A percentile compares a stretch with the other conserved stretches of the same genome.
These are phyloP conservation scores for Dunaliella sp. DNA, from an alignment of 139 green algal genomes.

Conservation along the genomic window DNA sequence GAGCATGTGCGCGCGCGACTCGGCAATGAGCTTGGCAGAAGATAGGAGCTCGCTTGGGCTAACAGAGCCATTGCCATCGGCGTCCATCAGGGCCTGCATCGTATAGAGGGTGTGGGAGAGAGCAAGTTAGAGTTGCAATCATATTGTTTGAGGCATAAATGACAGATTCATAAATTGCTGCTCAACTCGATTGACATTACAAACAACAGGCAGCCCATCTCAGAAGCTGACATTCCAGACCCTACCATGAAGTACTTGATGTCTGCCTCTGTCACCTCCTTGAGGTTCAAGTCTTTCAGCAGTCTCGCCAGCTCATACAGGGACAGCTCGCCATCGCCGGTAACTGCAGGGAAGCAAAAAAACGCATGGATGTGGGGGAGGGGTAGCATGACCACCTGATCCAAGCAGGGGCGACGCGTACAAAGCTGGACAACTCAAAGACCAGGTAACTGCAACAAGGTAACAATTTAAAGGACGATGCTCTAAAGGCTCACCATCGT, in stretches of 20 bases:
- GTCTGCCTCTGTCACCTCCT: conserved; percentile 26
- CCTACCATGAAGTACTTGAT: conserved; percentile 42
- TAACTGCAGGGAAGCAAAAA: conserved; percentile 26
- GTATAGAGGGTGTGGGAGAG: too few species aligned
- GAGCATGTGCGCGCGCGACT: not conserved
- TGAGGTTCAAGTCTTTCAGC: conserved; percentile 22
- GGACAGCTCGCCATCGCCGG: conserved; percentile 27
- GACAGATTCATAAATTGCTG: too few species aligned
- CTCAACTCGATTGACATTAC: too few species aligned
- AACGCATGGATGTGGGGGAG: conserved; percentile 31
- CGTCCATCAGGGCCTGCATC: conserved; percentile 44
- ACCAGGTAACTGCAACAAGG: too few species aligned
- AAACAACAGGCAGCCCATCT: not conserved
- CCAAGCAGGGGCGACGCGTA: too few species aligned
- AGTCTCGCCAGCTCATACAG: conserved; percentile 27
- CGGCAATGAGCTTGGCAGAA: conserved; percentile 16
- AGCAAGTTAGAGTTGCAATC: too few species aligned
- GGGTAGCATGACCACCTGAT: too few species aligned
- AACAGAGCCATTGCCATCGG: conserved; percentile 43
- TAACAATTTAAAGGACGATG: too few species aligned
- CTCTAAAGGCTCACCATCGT: conserved; percentile 20
- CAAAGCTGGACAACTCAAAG: too few species aligned
- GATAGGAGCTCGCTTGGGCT: conserved; percentile 34
- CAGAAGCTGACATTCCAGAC: too few species aligned
- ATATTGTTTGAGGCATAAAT: too few species aligned